phyloP scores from a whole-genome alignment of 1,284 basidiomycete genomes.

The Fomes fomentarius region DNA sequence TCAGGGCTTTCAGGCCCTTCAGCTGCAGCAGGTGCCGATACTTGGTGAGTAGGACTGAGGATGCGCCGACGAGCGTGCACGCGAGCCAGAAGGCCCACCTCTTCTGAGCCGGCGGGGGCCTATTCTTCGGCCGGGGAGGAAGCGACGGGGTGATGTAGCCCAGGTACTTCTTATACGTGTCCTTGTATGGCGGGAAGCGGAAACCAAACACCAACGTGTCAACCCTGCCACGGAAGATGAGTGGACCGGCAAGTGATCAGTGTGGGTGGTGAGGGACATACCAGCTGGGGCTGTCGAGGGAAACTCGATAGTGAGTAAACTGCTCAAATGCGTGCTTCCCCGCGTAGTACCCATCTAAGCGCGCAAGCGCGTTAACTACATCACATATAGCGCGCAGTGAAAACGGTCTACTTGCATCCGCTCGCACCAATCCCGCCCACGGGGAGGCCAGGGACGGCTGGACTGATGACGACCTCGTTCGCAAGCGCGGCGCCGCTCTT shows the following conservation, averaged over 20 bases:
- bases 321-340: slow-evolving; percentile 68
- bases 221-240: too few relatives aligned
- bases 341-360: slow-evolving; percentile 65
- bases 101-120: slow-evolving; percentile 8
- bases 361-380: too few relatives aligned
- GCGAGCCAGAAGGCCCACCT: slow-evolving; percentile 30
- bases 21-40: slow-evolving; percentile 15
- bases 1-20: too few relatives aligned
- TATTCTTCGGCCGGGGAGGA: slow-evolving; percentile 42
- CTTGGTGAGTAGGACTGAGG: slow-evolving; percentile 25
- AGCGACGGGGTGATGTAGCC: slow-evolving; percentile 2
- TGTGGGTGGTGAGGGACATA: slow-evolving; percentile 35
- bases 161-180: slow-evolving; percentile 29
- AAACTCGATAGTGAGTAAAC: slow-evolving; percentile 68
- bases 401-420: slow-evolving; percentile 56
- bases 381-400: too few relatives aligned
- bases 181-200: slow-evolving; percentile 71
- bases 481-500: slow-evolving; percentile 66
- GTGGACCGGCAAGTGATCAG: too few relatives aligned
- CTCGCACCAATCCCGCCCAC: slow-evolving; percentile 76
- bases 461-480: slow-evolving; percentile 67
- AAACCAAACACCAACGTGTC: slow-evolving; percentile 52
- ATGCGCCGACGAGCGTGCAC: slow-evolving; percentile 25
- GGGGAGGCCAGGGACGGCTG: slow-evolving; percentile 64
- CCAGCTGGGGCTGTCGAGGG: slow-evolving; percentile 67